phyloP scores from a whole-genome alignment of 371 early-diverging fungal genomes.

The Haplosporangium sp. region DNA sequence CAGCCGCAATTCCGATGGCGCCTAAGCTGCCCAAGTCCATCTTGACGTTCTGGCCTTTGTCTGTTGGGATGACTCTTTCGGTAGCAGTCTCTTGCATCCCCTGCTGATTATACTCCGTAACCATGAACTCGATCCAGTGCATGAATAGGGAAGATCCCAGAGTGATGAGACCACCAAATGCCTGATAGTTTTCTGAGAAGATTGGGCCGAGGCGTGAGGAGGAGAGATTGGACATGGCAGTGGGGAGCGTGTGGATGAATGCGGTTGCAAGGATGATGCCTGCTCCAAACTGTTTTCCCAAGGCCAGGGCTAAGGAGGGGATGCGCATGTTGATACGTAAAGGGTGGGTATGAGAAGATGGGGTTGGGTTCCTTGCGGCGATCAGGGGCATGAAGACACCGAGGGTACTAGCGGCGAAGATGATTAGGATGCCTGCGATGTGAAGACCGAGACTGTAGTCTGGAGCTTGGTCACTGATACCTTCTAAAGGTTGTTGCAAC shows the following conservation, averaged over 20 bases:
- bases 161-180: slow-evolving; percentile 60
- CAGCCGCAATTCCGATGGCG: slow-evolving; percentile 12
- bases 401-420: slow-evolving; percentile 58
- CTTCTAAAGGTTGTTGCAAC: no score
- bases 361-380: slow-evolving; percentile 11
- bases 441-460: slow-evolving; percentile 59
- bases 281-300: slow-evolving; percentile 73
- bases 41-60: not conserved
- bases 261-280: slow-evolving; percentile 87
- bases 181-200: slow-evolving; percentile 56
- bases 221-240: slow-evolving; percentile 55
- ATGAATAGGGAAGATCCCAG: slow-evolving; percentile 61
- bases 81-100: slow-evolving; percentile 12
- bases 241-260: slow-evolving; percentile 76
- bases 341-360: no score
- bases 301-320: slow-evolving; percentile 4
- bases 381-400: slow-evolving; percentile 45
- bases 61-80: not conserved
- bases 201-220: slow-evolving; percentile 56
- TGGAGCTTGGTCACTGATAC: no score
- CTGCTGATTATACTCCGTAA: slow-evolving; percentile 21
- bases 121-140: slow-evolving; percentile 57
- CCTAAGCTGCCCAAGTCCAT: slow-evolving; percentile 17
- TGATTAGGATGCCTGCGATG: slow-evolving; percentile 65
- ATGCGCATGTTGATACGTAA: not conserved